Evolutionary conservation across 164 flowering plant genomes (phyloP), one percentile per base, ranked within the genome.

Genomic region (Dillenia suffruticosa): DNA sequence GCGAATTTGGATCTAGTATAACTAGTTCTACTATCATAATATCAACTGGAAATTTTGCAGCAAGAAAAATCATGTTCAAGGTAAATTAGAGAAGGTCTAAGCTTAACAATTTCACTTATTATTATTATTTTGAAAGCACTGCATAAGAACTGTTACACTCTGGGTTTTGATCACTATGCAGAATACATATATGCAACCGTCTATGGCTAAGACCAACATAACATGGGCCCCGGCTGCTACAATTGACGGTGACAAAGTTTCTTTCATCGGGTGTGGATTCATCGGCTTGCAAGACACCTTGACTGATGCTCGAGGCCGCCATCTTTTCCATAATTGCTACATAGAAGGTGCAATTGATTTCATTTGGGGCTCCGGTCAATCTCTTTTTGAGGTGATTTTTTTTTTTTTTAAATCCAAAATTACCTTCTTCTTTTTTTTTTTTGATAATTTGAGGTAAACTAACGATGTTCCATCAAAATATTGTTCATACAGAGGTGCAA

Each of bases 331-430:
- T 1, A 1, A 11, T 5, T 61, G 63, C 47, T 40, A 14, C 16
- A 50, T 61, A n/a, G 26, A 61, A 51, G 63, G 63, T 9, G 8
- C 26, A 6, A 10, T 61, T 1, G 55, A 61, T 43, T 61, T 61
- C 55, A 61, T 61, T 2, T 61, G 26, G 26, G 63, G 63, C 8
- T 13, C 2, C 8, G 63, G 46, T n/a, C 50, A n/a, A 9, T 61
- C 47, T 1, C 45, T 50, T 16, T 47, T 17, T 19, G 40, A 17
- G 56, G 26, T 53, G 9, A 53, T 2, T 1, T 32, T 19, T 19
- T 19, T 19, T 19, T 19, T 19, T 19, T 19, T 8, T 8, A 53
- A 19, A 19, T 9, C 12, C 12, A 2, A 32, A 19, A 6, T 5
- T 53, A 9, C 10, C 6, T 53, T 19, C 0, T 9, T 16, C 5